phyloP scores from a whole-genome alignment of 129 eudicot species.

The Dittrichia graveolens region DNA sequence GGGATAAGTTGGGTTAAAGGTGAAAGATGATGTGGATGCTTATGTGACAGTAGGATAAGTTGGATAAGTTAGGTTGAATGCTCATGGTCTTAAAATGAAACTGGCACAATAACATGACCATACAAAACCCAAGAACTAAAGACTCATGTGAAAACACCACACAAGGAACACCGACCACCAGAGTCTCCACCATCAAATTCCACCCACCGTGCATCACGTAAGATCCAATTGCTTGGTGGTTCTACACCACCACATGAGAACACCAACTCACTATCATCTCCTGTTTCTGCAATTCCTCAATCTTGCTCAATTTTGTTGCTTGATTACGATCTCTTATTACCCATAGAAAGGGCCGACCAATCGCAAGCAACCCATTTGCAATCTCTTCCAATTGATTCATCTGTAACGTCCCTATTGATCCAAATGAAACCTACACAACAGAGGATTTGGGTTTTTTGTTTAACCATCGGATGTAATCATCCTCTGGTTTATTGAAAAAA shows the following conservation, averaged over 20 bases:
- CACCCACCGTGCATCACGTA: slow-evolving; percentile 65
- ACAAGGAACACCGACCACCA: slow-evolving; percentile 46
- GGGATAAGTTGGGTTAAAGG: too few species aligned
- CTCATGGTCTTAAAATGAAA: too few species aligned
- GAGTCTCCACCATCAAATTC: slow-evolving; percentile 59
- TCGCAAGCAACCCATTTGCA: slow-evolving; percentile 27
- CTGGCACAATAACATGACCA: too few species aligned
- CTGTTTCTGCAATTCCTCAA: slow-evolving; percentile 12
- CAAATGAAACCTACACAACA: slow-evolving; percentile 55
- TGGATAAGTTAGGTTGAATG: too few species aligned
- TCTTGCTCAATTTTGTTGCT: background rate
- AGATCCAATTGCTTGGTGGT: slow-evolving; percentile 50
- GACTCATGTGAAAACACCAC: slow-evolving; percentile 52
- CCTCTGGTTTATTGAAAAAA: slow-evolving; percentile 25
- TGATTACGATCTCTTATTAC: slow-evolving; percentile 17
- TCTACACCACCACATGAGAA: slow-evolving; percentile 53
- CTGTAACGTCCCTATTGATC: slow-evolving; percentile 36
- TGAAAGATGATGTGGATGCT: too few species aligned
- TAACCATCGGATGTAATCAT: slow-evolving; percentile 35
- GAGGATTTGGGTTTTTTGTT: slow-evolving; percentile 34
- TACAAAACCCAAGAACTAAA: too few species aligned
- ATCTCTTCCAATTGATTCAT: slow-evolving; percentile 42
- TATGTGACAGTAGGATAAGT: too few species aligned
- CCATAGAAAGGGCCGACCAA: too few species aligned
- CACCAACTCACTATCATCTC: slow-evolving; percentile 60